These are phyloP conservation scores for Cystobasidiopsis lactophilus DNA, from an alignment of 768 basidiomycete species.

Conservation along the genomic window DNA sequence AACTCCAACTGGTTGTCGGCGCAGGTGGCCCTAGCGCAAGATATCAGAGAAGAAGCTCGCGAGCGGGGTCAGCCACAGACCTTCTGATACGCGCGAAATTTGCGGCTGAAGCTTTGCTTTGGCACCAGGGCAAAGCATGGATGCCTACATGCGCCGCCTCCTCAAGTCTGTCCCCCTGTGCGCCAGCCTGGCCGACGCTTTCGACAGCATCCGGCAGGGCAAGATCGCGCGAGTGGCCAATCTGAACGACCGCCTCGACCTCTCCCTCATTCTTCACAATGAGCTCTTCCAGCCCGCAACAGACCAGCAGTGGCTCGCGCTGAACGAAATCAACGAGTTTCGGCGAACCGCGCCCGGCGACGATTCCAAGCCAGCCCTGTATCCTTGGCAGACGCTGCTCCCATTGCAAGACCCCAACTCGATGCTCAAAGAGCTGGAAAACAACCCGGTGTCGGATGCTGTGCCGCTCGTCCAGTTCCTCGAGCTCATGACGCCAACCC, in stretches of 20 bases:
- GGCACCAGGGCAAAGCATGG: too few relatives aligned
- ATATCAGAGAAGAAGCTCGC: slow-evolving; percentile 47
- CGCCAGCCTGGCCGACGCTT: slow-evolving; percentile 57
- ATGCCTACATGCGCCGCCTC: slow-evolving; percentile 26
- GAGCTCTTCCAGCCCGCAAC: slow-evolving; percentile 5
- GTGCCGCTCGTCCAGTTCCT: slow-evolving; percentile 2
- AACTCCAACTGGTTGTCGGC: slow-evolving; percentile 61
- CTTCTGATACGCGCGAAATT: too few relatives aligned
- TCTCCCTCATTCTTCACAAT: slow-evolving; percentile 6
- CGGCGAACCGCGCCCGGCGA: background rate
- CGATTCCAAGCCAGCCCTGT: slow-evolving; percentile 40
- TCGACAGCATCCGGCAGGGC: slow-evolving; percentile 51
- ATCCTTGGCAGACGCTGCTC: slow-evolving; percentile 81
- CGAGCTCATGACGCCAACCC: slow-evolving; percentile 9
- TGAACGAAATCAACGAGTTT: background rate
- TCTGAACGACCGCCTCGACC: slow-evolving; percentile 9
- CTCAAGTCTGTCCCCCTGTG: slow-evolving; percentile 45
- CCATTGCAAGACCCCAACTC: slow-evolving; percentile 41
- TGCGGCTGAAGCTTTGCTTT: too few relatives aligned
- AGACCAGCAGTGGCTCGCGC: background rate
- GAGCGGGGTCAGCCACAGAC: slow-evolving; percentile 32
- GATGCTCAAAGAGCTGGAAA: slow-evolving; percentile 36
- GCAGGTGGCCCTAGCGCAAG: slow-evolving; percentile 49
- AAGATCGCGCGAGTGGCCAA: slow-evolving; percentile 28
- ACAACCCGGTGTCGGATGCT: slow-evolving; percentile 1